phyloP scores from a whole-genome alignment of 805 yeast genomes.

The Ogataea nonfermentans region DNA sequence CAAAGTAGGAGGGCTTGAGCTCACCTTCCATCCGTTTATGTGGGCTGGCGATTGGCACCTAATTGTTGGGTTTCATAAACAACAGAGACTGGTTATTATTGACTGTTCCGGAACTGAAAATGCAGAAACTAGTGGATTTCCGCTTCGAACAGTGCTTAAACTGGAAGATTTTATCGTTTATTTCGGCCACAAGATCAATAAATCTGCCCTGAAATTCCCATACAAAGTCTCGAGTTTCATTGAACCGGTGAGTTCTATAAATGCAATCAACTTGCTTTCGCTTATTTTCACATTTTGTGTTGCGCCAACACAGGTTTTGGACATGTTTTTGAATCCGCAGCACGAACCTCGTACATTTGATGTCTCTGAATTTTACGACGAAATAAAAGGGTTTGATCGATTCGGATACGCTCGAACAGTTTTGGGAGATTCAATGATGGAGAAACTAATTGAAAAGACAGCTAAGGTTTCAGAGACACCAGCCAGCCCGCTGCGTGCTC shows the following conservation, averaged over 20 bases:
- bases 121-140: constrained; percentile 18
- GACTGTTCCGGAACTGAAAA: constrained; percentile 23
- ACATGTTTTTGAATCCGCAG: constrained; percentile 24
- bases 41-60: constrained; percentile 35
- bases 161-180: constrained; percentile 29
- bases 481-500: background rate
- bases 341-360: constrained; percentile 28
- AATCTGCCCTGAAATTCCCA: constrained; percentile 30
- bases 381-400: constrained; percentile 27
- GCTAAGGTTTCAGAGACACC: background rate
- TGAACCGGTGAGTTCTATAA: constrained; percentile 26
- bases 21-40: constrained; percentile 32
- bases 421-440: constrained; percentile 23
- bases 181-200: constrained; percentile 29
- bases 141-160: constrained; percentile 24
- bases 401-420: constrained; percentile 24
- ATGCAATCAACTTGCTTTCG: constrained; percentile 31
- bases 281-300: constrained; percentile 31
- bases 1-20: constrained; percentile 15
- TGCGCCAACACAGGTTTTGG: constrained; percentile 18
- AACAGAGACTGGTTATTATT: constrained; percentile 27
- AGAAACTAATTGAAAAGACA: constrained; percentile 18
- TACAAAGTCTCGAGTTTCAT: constrained; percentile 22
- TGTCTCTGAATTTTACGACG: constrained; percentile 28
- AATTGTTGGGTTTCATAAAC: constrained; percentile 29